phyloP scores from a whole-genome alignment of 106 monocot genomes.

The Gastrodia elata region DNA sequence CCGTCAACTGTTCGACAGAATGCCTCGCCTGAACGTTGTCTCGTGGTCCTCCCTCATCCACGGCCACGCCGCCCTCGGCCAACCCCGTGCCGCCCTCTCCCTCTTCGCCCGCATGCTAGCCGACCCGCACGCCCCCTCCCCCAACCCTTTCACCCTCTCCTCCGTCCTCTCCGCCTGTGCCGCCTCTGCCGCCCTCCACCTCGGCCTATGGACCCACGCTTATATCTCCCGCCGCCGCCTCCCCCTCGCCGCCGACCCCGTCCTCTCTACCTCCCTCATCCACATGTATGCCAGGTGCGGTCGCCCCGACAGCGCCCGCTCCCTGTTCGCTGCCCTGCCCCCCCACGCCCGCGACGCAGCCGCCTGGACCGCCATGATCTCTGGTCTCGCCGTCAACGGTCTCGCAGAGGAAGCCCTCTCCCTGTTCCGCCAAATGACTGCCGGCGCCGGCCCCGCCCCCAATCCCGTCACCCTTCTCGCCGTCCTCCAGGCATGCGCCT shows the following conservation, averaged over 20 bases:
- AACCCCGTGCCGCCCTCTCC: slow-evolving; percentile 21
- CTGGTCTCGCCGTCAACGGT: slow-evolving; percentile 48
- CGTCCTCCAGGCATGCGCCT: slow-evolving; percentile 58
- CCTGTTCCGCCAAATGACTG: slow-evolving; percentile 41
- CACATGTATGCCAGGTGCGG: slow-evolving; percentile 74
- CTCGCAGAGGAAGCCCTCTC: slow-evolving; percentile 33
- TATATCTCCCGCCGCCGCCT: slow-evolving; percentile 19
- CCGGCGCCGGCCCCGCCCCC: background rate
- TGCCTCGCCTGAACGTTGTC: slow-evolving; percentile 32
- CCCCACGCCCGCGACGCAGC: slow-evolving; percentile 29
- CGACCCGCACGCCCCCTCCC: slow-evolving; percentile 18
- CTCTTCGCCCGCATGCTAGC: slow-evolving; percentile 38
- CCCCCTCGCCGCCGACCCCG: slow-evolving; percentile 19
- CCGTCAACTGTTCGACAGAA: slow-evolving; percentile 34
- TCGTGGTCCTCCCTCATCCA: slow-evolving; percentile 46
- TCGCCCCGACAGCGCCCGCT: slow-evolving; percentile 28
- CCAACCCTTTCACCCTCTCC: slow-evolving; percentile 35
- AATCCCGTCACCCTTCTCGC: slow-evolving; percentile 11
- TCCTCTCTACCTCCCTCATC: slow-evolving; percentile 39
- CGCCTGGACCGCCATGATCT: slow-evolving; percentile 52
- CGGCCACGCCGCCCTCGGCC: slow-evolving; percentile 26
- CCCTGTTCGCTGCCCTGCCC: slow-evolving; percentile 37
- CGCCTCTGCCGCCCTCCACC: slow-evolving; percentile 36
- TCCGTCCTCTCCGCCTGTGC: slow-evolving; percentile 47
- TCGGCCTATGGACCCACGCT: slow-evolving; percentile 52